Base-by-base conservation (phyloP, 228 moss, liverwort and hornwort genomes). In the Sphagnum fallax region DNA sequence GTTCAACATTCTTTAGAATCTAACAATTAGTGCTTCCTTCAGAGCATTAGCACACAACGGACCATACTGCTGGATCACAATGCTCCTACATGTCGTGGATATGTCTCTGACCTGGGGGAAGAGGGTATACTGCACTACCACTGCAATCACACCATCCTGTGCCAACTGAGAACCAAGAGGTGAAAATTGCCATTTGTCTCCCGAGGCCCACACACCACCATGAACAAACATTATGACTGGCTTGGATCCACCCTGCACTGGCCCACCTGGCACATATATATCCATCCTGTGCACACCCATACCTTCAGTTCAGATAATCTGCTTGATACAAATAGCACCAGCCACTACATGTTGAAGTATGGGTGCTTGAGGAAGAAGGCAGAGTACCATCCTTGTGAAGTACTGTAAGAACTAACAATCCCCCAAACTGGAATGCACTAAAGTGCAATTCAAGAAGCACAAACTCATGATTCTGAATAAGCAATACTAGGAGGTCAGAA, bases 201-300 rank as follows among this genome's bases (percentile, higher is more conserved):
- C 98, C 63, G 89, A 90, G 12, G 94, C 85, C 98, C 98, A 98
- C 69, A 89, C 91, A 52, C 94, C 98, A 18, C 98, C 98, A 67
- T 98, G 98, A 52, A 98, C 81, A 65, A 91, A 94, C 69, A 98
- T 69, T 18, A 94, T 59, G 10, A 98, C 94, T 0, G 98, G 94
- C 67, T 84, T 76, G 52, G 79, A 70, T 61, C 57, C 72, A 47
- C 69, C 67, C 18, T 52, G 66, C 11, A 80, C 75, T 51, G 60
- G 61, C 51, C 57, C 62, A 32, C 16, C 11, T 4, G 89, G 89
- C 48, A 75, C 78, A 63, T 89, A 89, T 0, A 89, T 68, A 65
- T 89, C 89, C 68, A 86, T 49, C 76, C 86, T 87, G 81, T 47
- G 51, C 66, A 76, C 48, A 69, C 58, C 16, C 10, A 53, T 2